Evolutionary conservation across 768 basidiomycete genomes (phyloP), one percentile per base, ranked within the genome.

Genomic region (Lactifluus volemus): DNA sequence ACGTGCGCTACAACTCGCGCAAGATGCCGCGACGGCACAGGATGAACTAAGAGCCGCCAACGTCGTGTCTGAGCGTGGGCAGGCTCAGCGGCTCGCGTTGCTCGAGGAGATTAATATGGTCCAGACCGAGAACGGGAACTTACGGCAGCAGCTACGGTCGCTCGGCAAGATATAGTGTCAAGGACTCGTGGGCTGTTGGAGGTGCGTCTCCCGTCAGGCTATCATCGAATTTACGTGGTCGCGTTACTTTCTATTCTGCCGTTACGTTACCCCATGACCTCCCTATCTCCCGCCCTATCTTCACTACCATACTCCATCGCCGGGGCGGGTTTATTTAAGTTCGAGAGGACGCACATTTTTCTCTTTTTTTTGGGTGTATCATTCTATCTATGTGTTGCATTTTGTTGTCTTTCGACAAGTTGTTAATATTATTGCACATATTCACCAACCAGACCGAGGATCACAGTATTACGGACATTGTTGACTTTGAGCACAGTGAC

Each of bases 41-140:
- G 85, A 82, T 30, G 88, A 94, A 69, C 72, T 92, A 44, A 80
- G 86, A 17, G 80, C 75, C 42, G 51, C 49, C 11, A 47, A n/a
- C 1, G 3, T 21, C 5, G 83, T 88, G 79, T 79, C 77, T 45
- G 77, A 74, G 65, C 82, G 84, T 15, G 91, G 94, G 68, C 88
- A 92, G 73, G 81, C 78, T 9, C 93, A 95, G 74, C 79, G 87
- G 65, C 84, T 92, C 58, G 86, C 87, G 36, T 70, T 99, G 57
- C 77, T 99, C 47, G 93, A 97, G 68, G 92, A 96, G 75, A 78
- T 96, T 67, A 93, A 91, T 70, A 77, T 80, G 54, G 79, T 87
- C 74, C 89, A 92, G 74, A 85, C 81, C 58, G 89, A 92, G 74
- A 92, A 93, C 68, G 78, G 75, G 44, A 82, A 71, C 42, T 69